Conservation (phyloP, 306 rosid genomes). For the Echinosophora koreensis region DNA sequence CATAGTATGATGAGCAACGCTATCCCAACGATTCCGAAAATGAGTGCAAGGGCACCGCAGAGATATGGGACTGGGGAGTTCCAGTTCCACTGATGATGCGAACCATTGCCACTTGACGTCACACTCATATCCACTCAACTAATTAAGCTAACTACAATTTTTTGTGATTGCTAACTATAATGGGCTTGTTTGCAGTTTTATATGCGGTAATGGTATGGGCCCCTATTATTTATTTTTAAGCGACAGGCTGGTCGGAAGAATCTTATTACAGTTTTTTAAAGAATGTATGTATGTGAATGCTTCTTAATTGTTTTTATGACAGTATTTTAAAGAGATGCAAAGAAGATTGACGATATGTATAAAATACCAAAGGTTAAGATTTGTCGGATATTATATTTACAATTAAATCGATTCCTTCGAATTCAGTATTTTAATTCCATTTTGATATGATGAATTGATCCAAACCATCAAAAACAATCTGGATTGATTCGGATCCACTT, state of each 20-base stretch:
- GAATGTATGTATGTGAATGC: no score
- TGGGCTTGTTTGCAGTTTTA: neutral
- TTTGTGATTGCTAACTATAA: neutral
- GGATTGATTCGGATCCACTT: no score
- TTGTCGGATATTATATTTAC: no score
- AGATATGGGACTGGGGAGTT: slow-evolving; percentile 44
- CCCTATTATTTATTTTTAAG: neutral
- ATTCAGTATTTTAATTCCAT: no score
- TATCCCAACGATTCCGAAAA: slow-evolving; percentile 38
- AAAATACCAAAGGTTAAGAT: no score
- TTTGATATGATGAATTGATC: no score
- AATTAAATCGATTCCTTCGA: no score
- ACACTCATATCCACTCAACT: slow-evolving; percentile 13
- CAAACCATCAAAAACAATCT: no score
- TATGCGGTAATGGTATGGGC: neutral
- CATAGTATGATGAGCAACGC: slow-evolving; percentile 38
- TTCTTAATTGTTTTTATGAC: no score
- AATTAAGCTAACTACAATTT: neutral
- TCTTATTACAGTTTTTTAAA: slow-evolving; percentile 24
- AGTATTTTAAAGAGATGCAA: no score
- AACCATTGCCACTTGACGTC: neutral
- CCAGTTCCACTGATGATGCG: slow-evolving; percentile 38
- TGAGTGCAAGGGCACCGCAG: slow-evolving; percentile 43
- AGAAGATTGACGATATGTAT: no score
- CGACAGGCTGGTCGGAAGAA: neutral